phyloP scores from a whole-genome alignment of 2,329 filamentous ascomycete genomes.

The Aspergillus viridinutans region DNA sequence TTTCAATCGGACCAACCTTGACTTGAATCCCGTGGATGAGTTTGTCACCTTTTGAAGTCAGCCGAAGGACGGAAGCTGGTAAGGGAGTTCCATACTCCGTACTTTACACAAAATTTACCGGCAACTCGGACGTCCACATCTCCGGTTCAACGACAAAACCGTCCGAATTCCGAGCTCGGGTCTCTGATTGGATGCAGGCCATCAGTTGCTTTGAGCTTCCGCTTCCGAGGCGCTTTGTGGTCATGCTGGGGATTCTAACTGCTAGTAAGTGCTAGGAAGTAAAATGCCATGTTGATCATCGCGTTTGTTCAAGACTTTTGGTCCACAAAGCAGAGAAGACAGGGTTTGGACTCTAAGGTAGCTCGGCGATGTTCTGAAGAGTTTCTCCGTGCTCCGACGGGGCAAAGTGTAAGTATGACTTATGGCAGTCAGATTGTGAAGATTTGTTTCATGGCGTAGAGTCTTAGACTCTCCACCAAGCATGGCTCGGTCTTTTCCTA shows the following conservation, averaged over 20 bases:
- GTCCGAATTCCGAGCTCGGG: conserved; percentile 3
- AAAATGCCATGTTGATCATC: not conserved
- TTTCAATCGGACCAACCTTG: not conserved
- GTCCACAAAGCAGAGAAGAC: too few relatives aligned
- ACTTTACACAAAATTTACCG: conserved; percentile 7
- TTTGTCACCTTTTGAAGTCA: not conserved
- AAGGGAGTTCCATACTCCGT: not conserved
- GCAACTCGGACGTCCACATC: conserved; percentile 9
- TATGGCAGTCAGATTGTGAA: not conserved
- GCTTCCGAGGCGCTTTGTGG: too few relatives aligned
- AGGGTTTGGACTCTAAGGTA: too few relatives aligned
- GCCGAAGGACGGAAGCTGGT: too few relatives aligned
- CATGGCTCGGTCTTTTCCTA: not conserved
- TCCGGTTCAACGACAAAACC: not conserved
- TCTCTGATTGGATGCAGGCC: conserved; percentile 2
- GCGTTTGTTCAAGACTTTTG: too few relatives aligned
- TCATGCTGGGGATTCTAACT: too few relatives aligned
- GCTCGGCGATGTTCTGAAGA: too few relatives aligned
- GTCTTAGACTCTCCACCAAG: not conserved
- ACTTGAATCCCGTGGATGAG: not conserved
- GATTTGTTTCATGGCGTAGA: too few relatives aligned
- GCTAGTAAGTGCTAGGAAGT: too few relatives aligned
- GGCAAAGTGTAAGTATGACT: too few relatives aligned
- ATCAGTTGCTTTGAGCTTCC: not conserved
- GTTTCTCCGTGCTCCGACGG: not conserved